Conservation (phyloP, 345 rosid species). For the Leavenworthia alabamica region DNA sequence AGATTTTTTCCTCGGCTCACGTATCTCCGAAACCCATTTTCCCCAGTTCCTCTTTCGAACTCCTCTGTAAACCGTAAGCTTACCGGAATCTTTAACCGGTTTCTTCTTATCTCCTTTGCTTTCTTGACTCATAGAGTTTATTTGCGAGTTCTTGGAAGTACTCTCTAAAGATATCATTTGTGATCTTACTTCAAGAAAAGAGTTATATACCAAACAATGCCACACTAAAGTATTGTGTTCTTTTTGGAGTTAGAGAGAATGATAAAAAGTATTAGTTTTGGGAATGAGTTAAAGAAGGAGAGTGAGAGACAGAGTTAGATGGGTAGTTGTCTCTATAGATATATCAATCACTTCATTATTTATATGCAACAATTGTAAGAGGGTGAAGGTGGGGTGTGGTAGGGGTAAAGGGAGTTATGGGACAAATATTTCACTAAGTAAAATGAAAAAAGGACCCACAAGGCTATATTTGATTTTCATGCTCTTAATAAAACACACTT, state of each 20-base stretch:
- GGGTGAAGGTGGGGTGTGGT: conserved; percentile 22
- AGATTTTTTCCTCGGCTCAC: conserved; percentile 82
- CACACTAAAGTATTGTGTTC: not conserved
- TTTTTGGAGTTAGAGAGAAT: not conserved
- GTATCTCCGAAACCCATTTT: conserved; percentile 93
- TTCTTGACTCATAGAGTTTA: conserved; percentile 3
- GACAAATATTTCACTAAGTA: conserved; percentile 25
- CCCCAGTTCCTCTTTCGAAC: conserved; percentile 96
- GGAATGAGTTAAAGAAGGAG: conserved; percentile 22
- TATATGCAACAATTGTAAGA: conserved; percentile 18
- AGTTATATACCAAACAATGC: conserved; percentile 5
- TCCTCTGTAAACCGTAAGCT: conserved; percentile 65
- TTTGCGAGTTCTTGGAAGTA: conserved; percentile 14
- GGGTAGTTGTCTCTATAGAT: conserved; percentile 20
- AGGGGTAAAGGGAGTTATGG: conserved; percentile 19
- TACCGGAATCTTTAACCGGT: conserved; percentile 42
- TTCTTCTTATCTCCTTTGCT: conserved; percentile 26
- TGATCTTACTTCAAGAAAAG: conserved; percentile 1
- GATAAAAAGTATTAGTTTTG: conserved; percentile 5
- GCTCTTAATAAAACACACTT: conserved; percentile 25
- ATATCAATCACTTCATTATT: conserved; percentile 23
- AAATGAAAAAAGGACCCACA: conserved; percentile 15
- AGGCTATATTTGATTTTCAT: conserved; percentile 19
- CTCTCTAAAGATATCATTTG: conserved; percentile 15
- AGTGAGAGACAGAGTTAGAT: conserved; percentile 20